phyloP scores from a whole-genome alignment of 1,284 basidiomycete species.

The Pisolithus thermaeus region DNA sequence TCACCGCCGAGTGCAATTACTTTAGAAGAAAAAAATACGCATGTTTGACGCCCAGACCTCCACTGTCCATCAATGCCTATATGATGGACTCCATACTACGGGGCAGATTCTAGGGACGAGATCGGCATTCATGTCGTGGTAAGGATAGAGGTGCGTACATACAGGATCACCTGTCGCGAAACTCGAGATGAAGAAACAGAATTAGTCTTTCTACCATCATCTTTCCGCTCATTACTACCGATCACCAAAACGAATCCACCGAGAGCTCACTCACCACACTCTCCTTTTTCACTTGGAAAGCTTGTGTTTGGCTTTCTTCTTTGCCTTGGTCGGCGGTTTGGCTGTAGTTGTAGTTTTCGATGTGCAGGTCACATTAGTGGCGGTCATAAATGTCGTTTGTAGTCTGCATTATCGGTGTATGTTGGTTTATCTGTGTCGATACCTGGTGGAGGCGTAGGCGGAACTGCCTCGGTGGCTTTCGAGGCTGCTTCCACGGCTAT shows the following conservation, averaged over 20 bases:
- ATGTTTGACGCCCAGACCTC: conserved; percentile 53
- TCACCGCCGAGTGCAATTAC: not conserved
- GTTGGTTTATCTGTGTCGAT: conserved; percentile 39
- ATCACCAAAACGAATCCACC: not conserved
- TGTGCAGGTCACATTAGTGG: conserved; percentile 30
- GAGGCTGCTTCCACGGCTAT: too few relatives aligned
- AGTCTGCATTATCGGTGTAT: conserved; percentile 32
- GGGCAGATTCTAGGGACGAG: conserved; percentile 50
- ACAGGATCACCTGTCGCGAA: conserved; percentile 83
- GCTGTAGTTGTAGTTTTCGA: conserved; percentile 34
- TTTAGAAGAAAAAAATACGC: conserved; percentile 14
- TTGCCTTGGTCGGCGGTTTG: conserved; percentile 33
- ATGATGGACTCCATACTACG: conserved; percentile 75
- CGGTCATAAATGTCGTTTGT: conserved; percentile 35
- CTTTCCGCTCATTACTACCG: conserved; percentile 25
- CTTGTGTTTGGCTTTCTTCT: conserved; percentile 69
- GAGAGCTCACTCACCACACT: too few relatives aligned
- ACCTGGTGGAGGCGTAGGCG: too few relatives aligned
- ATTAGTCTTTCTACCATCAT: conserved; percentile 70
- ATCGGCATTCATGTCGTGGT: not conserved
- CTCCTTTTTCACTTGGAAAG: conserved; percentile 82
- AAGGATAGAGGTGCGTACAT: conserved; percentile 20
- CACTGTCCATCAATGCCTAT: conserved; percentile 57
- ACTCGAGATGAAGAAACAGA: conserved; percentile 81
- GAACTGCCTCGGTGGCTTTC: too few relatives aligned